These are phyloP conservation scores for Salix udensis DNA, from an alignment of 345 rosid species.

Conservation along the genomic window DNA sequence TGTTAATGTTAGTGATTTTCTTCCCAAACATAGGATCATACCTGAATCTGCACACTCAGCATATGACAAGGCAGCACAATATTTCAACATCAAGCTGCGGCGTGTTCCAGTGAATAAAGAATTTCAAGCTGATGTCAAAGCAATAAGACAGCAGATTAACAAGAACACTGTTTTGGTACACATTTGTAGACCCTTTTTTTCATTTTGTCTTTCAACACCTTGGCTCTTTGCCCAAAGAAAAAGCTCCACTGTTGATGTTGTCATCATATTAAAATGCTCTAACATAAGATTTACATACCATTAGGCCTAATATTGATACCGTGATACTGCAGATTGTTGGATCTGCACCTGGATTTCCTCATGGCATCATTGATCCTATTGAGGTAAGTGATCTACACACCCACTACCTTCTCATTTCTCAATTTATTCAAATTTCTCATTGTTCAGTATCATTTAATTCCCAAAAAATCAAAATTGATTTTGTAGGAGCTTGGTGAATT, in stretches of 20 bases:
- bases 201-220: background rate
- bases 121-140: conserved; percentile 81
- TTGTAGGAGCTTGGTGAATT: conserved; percentile 86
- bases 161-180: conserved; percentile 84
- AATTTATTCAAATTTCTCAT: background rate
- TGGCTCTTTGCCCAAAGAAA: background rate
- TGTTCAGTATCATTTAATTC: conserved; percentile 1
- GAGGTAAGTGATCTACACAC: conserved; percentile 48
- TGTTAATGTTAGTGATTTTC: conserved; percentile 15
- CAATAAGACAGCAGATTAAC: conserved; percentile 54
- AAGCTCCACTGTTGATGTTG: background rate
- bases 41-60: conserved; percentile 96
- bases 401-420: conserved; percentile 6
- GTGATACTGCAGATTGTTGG: conserved; percentile 76
- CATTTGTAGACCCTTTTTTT: conserved; percentile 6
- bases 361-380: conserved; percentile 94
- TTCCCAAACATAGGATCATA: conserved; percentile 63
- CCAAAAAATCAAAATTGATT: conserved; percentile 8
- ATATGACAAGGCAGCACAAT: conserved; percentile 94
- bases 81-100: conserved; percentile 87
- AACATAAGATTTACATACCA: background rate
- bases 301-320: conserved; percentile 15
- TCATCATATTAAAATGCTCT: background rate
- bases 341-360: conserved; percentile 98
- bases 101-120: conserved; percentile 83